Evolutionary conservation across 106 monocot species (phyloP).

Genomic region (Allium sativum): DNA sequence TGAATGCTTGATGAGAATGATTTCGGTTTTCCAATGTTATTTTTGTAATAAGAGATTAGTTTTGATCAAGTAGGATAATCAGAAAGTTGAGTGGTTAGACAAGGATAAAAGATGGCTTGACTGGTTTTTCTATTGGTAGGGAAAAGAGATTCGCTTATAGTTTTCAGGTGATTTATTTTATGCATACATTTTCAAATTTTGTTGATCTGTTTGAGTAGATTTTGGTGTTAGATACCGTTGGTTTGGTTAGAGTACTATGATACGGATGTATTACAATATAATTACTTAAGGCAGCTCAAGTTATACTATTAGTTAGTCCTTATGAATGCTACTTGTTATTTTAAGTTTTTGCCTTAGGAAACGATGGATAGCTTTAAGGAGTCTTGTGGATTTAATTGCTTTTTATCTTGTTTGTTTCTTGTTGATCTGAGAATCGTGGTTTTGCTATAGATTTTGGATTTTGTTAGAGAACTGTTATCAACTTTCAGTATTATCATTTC

Average conservation of each 20-base stretch:
- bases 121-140: constrained; percentile 30
- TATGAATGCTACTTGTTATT: no score
- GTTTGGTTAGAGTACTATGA: neutral
- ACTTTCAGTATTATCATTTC: no score
- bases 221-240: neutral
- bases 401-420: no score
- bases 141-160: constrained; percentile 50
- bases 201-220: neutral
- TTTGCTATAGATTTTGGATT: no score
- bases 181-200: no score
- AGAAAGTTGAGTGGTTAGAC: constrained; percentile 20
- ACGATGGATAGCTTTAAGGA: no score
- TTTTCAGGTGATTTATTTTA: constrained; percentile 38
- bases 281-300: no score
- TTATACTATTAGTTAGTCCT: no score
- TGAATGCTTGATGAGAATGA: constrained; percentile 36
- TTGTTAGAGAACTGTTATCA: no score
- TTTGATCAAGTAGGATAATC: neutral
- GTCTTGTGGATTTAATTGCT: no score
- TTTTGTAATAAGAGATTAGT: constrained; percentile 6
- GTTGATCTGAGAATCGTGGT: no score
- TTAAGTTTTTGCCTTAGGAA: no score
- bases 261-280: neutral
- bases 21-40: constrained; percentile 15
- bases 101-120: constrained; percentile 37